Evolutionary conservation across 768 basidiomycete species (phyloP).

Genomic region (Leucogyrophana mollusca): DNA sequence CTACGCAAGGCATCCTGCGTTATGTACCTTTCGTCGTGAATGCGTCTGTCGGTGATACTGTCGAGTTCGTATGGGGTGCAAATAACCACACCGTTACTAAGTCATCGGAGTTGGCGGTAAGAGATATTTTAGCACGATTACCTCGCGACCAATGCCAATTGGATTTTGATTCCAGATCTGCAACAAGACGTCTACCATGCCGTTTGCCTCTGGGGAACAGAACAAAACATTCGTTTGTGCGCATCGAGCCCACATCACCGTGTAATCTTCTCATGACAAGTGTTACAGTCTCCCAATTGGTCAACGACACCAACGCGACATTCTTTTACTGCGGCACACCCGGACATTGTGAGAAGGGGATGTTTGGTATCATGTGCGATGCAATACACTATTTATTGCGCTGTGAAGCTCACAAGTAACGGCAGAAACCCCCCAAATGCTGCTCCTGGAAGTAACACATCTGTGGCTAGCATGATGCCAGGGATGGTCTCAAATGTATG

Average conservation of each 20-base stretch:
- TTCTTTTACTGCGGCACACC: slow-evolving; percentile 77
- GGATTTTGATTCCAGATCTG: slow-evolving; percentile 47
- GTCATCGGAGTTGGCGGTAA: slow-evolving; percentile 51
- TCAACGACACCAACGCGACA: slow-evolving; percentile 71
- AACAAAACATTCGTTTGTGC: slow-evolving; percentile 61
- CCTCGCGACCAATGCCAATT: no score
- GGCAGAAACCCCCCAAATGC: slow-evolving; percentile 57
- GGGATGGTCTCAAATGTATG: slow-evolving; percentile 44
- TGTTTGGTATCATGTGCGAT: slow-evolving; percentile 75
- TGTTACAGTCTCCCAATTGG: slow-evolving; percentile 58
- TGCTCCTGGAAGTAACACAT: slow-evolving; percentile 37
- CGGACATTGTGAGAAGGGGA: slow-evolving; percentile 76
- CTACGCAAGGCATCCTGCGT: slow-evolving; percentile 71
- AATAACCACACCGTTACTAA: slow-evolving; percentile 85
- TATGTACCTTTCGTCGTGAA: slow-evolving; percentile 75
- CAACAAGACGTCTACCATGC: slow-evolving; percentile 62
- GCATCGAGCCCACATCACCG: slow-evolving; percentile 17
- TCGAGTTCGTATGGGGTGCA: slow-evolving; percentile 76
- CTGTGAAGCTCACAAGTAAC: slow-evolving; percentile 6
- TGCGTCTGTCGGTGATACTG: slow-evolving; percentile 73
- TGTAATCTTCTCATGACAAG: slow-evolving; percentile 13
- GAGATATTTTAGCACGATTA: no score
- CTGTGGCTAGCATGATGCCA: slow-evolving; percentile 54
- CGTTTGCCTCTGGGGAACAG: slow-evolving; percentile 68
- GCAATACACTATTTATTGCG: background rate